phyloP scores from a whole-genome alignment of 345 rosid species.

The Capsella bursapastoris region DNA sequence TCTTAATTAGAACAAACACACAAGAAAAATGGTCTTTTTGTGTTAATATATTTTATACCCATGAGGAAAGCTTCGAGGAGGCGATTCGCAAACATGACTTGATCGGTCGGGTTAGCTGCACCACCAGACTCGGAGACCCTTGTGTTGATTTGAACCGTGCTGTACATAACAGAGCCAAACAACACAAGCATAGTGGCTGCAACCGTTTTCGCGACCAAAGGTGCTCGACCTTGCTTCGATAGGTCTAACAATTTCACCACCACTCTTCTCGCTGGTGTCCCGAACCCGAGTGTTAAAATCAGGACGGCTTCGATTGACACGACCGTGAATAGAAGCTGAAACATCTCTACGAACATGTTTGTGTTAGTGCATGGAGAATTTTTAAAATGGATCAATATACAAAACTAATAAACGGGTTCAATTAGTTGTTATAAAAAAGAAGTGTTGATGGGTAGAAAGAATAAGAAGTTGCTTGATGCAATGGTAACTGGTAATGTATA shows the following conservation, averaged over 20 bases:
- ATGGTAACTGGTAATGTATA: conserved; percentile 26
- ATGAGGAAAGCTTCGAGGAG: conserved; percentile 45
- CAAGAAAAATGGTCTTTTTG: background rate
- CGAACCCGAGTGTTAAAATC: conserved; percentile 40
- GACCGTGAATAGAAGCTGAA: conserved; percentile 42
- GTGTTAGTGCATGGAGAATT: background rate
- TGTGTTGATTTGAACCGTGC: conserved; percentile 42
- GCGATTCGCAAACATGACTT: conserved; percentile 45
- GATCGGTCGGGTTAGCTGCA: conserved; percentile 42
- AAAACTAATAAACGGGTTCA: background rate
- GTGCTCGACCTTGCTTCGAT: conserved; percentile 43
- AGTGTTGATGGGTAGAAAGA: conserved; percentile 22
- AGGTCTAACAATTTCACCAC: conserved; percentile 43
- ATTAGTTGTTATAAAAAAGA: conserved; percentile 19
- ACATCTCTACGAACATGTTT: conserved; percentile 41
- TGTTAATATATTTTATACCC: conserved; percentile 22
- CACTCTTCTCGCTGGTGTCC: conserved; percentile 39
- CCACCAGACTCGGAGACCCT: conserved; percentile 41
- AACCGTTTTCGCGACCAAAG: conserved; percentile 38
- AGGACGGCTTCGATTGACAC: conserved; percentile 33
- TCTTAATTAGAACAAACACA: background rate
- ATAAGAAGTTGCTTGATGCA: conserved; percentile 32
- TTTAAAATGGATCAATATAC: background rate
- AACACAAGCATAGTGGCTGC: conserved; percentile 44
- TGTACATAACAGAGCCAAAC: conserved; percentile 45